Evolutionary conservation across 495 filamentous ascomycete species (phyloP).

Genomic region (Podospora pseudopauciseta): DNA sequence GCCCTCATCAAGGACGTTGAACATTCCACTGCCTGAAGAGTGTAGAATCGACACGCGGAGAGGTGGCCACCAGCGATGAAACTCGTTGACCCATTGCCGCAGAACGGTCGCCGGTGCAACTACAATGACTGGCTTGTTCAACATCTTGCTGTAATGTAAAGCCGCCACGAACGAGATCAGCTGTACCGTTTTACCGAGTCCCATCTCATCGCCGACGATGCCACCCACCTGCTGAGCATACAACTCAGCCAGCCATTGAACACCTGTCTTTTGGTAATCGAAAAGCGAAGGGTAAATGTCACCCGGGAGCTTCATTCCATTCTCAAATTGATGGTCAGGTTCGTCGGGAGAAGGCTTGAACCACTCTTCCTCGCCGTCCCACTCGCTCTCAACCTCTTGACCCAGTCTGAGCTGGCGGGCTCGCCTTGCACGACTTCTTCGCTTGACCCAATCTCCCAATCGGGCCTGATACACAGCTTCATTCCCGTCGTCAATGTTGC

Average conservation of each 20-base stretch:
- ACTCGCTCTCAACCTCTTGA: conserved; percentile 31
- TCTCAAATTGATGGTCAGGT: conserved; percentile 66
- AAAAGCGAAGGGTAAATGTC: conserved; percentile 89
- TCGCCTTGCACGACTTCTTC: conserved; percentile 63
- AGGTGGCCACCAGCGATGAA: conserved; percentile 96
- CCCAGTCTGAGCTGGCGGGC: conserved; percentile 35
- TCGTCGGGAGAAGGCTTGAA: conserved; percentile 77
- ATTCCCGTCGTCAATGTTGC: conserved; percentile 84
- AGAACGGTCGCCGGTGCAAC: conserved; percentile 92
- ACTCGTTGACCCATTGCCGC: conserved; percentile 97
- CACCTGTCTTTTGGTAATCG: conserved; percentile 91
- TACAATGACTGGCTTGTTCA: conserved; percentile 79
- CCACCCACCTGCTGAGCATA: conserved; percentile 85
- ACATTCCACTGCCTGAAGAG: conserved; percentile 92
- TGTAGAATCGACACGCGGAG: conserved; percentile 92
- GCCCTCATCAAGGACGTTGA: conserved; percentile 68
- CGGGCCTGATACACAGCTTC: conserved; percentile 78
- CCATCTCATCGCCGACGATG: conserved; percentile 98
- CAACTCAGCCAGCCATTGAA: conserved; percentile 95
- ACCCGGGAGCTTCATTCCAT: conserved; percentile 77
- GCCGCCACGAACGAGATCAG: conserved; percentile 87
- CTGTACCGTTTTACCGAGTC: conserved; percentile 91
- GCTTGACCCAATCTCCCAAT: conserved; percentile 67
- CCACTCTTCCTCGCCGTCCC: conserved; percentile 67
- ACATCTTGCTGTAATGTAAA: conserved; percentile 81